Evolutionary conservation across 2,329 filamentous ascomycete genomes (phyloP).

Genomic region (Dactylellina haptotyla): DNA sequence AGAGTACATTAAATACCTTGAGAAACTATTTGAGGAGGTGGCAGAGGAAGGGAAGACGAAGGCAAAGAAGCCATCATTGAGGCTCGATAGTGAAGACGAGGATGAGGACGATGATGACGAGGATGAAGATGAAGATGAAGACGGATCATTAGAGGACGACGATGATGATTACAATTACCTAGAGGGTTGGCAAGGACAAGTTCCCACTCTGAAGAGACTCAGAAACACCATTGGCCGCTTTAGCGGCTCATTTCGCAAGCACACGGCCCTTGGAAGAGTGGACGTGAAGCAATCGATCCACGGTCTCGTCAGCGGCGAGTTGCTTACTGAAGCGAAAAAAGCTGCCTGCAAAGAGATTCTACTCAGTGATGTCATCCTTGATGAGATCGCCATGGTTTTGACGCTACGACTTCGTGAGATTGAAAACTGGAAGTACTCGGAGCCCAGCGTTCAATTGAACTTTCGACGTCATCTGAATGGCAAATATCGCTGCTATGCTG

Average conservation of each 20-base stretch:
- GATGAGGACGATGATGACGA: neutral
- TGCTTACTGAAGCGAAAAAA: conserved; percentile 52
- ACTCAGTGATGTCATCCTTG: conserved; percentile 32
- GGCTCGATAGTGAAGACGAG: neutral
- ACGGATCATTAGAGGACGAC: neutral
- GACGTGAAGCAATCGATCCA: conserved; percentile 53
- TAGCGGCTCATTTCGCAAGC: conserved; percentile 32
- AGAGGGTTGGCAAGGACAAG: neutral
- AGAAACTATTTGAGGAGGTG: conserved; percentile 21
- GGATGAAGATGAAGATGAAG: neutral
- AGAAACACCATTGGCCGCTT: conserved; percentile 41
- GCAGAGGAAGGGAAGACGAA: conserved; percentile 33
- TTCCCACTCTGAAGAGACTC: conserved; percentile 29
- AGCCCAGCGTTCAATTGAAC: conserved; percentile 63
- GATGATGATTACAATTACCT: conserved; percentile 22
- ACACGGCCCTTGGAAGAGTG: neutral
- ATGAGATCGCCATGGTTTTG: conserved; percentile 49
- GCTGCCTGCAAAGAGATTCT: conserved; percentile 50
- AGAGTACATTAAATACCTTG: conserved; percentile 34
- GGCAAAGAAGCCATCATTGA: neutral
- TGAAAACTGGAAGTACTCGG: conserved; percentile 66
- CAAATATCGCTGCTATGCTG: conserved; percentile 70
- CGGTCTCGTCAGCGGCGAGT: conserved; percentile 41
- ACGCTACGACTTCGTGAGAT: conserved; percentile 58
- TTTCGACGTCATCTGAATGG: conserved; percentile 68